Evolutionary conservation across 768 basidiomycete genomes (phyloP).

Genomic region (Termitomyces titanicus): DNA sequence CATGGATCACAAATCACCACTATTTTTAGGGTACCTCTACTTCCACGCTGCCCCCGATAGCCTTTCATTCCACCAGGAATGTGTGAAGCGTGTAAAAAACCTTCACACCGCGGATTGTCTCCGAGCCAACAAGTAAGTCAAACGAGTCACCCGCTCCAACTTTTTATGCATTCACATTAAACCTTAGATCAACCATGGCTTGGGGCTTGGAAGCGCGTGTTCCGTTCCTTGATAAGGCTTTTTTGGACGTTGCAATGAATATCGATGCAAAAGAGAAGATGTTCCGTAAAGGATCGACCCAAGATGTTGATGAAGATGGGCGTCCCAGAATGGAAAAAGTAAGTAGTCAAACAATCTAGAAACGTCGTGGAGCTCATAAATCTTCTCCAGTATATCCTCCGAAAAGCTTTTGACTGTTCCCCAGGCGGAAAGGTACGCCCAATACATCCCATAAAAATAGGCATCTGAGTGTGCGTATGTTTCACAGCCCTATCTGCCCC

Average conservation of each 20-base stretch:
- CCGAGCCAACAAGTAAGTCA: slow-evolving; percentile 91
- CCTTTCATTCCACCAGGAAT: slow-evolving; percentile 90
- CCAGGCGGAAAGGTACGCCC: slow-evolving; percentile 66
- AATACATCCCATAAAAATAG: background rate
- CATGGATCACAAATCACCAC: too few relatives aligned
- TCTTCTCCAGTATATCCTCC: slow-evolving; percentile 75
- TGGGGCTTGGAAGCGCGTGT: slow-evolving; percentile 99
- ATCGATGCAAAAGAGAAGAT: slow-evolving; percentile 83
- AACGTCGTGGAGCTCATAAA: background rate
- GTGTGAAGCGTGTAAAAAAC: slow-evolving; percentile 93
- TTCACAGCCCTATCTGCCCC: slow-evolving; percentile 82
- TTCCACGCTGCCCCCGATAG: slow-evolving; percentile 97
- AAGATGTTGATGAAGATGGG: slow-evolving; percentile 81
- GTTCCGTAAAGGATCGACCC: slow-evolving; percentile 77
- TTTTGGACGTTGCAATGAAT: slow-evolving; percentile 93
- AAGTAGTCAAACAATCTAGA: background rate
- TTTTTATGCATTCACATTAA: background rate
- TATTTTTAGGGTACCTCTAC: slow-evolving; percentile 82
- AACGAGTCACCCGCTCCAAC: background rate
- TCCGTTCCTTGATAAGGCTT: slow-evolving; percentile 96
- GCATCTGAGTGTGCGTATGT: background rate
- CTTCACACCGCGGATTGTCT: slow-evolving; percentile 96
- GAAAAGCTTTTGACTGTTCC: slow-evolving; percentile 91
- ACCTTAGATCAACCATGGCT: slow-evolving; percentile 89
- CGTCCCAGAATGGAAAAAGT: slow-evolving; percentile 96